A percentile compares a stretch with the other conserved stretches of the same genome.
Evolutionary conservation across 352 stramenopile species (phyloP).

Genomic region (Albugo laibachii): DNA sequence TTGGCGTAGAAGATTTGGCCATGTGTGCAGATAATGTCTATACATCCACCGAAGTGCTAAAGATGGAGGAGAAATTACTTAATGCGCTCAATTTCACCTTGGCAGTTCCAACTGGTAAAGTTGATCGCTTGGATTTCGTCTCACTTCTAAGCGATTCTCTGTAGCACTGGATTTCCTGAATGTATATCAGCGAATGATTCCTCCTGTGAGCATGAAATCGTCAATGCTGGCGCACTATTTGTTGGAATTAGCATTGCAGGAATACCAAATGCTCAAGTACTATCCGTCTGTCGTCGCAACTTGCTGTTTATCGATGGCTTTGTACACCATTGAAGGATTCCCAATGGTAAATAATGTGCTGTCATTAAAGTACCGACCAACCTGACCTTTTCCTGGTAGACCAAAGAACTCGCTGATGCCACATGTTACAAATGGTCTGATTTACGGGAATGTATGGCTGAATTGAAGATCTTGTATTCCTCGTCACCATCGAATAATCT

Average conservation of each 20-base stretch:
- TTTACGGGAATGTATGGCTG: slow-evolving; percentile 63
- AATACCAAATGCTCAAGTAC: slow-evolving; percentile 77
- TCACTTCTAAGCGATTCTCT: slow-evolving; percentile 2
- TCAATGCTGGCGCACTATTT: slow-evolving; percentile 80
- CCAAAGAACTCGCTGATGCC: slow-evolving; percentile 59
- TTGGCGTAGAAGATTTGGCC: slow-evolving; percentile 78
- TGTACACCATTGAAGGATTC: slow-evolving; percentile 69
- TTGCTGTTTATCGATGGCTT: slow-evolving; percentile 69
- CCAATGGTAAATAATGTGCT: slow-evolving; percentile 29
- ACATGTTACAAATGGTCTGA: slow-evolving; percentile 56
- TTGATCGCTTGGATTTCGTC: not conserved
- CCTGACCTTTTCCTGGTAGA: slow-evolving; percentile 15
- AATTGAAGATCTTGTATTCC: slow-evolving; percentile 66
- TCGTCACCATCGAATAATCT: slow-evolving; percentile 64
- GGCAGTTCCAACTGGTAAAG: slow-evolving; percentile 65
- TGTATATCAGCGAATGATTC: slow-evolving; percentile 78
- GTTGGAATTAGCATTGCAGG: slow-evolving; percentile 69
- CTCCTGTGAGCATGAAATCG: slow-evolving; percentile 63
- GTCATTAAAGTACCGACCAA: not conserved
- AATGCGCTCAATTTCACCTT: slow-evolving; percentile 85
- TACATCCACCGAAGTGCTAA: slow-evolving; percentile 71
- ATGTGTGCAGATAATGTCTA: slow-evolving; percentile 86
- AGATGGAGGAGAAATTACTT: slow-evolving; percentile 83
- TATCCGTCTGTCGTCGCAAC: slow-evolving; percentile 67
- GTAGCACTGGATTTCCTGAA: slow-evolving; percentile 76